Percentiles rank a stretch among this genome's conserved stretches.
Conservation (phyloP, 257 asterid genomes). For the Solanum verrucosum region DNA sequence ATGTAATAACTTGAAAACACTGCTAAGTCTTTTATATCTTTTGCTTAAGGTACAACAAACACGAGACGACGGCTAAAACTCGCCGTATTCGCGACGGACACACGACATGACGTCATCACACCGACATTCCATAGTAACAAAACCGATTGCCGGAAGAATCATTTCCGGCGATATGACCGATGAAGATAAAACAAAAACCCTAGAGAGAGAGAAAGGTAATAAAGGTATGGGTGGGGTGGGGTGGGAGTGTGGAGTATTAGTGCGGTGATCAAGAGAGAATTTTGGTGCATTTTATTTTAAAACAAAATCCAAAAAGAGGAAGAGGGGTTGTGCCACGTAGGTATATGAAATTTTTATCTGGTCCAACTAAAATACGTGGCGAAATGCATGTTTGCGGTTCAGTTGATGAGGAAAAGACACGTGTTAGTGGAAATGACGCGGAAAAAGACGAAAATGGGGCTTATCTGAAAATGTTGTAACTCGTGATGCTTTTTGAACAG, state of each 20-base stretch:
- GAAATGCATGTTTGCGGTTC: conserved; percentile 5
- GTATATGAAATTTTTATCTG: conserved; percentile 2
- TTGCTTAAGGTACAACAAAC: conserved; percentile 35
- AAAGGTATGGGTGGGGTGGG: neutral
- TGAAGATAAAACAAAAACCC: neutral
- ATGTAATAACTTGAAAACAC: conserved; percentile 42
- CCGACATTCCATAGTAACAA: conserved; percentile 12
- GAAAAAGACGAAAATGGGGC: conserved; percentile 20
- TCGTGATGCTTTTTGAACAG: conserved; percentile 9
- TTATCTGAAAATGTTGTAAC: neutral
- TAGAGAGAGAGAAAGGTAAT: neutral
- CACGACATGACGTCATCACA: conserved; percentile 20
- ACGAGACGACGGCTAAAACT: neutral
- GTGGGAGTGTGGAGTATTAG: neutral
- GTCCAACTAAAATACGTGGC: conserved; percentile 27
- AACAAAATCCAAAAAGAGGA: neutral
- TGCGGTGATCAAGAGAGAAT: neutral
- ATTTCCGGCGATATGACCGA: conserved; percentile 11
- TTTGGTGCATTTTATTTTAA: neutral
- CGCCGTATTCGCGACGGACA: neutral
- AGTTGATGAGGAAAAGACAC: conserved; percentile 33
- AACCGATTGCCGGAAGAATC: conserved; percentile 22
- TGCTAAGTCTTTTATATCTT: conserved; percentile 17
- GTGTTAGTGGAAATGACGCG: conserved; percentile 17
- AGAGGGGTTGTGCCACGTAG: conserved; percentile 11